Evolutionary conservation across 768 basidiomycete species (phyloP).

Genomic region (Exsudoporus frostii): DNA sequence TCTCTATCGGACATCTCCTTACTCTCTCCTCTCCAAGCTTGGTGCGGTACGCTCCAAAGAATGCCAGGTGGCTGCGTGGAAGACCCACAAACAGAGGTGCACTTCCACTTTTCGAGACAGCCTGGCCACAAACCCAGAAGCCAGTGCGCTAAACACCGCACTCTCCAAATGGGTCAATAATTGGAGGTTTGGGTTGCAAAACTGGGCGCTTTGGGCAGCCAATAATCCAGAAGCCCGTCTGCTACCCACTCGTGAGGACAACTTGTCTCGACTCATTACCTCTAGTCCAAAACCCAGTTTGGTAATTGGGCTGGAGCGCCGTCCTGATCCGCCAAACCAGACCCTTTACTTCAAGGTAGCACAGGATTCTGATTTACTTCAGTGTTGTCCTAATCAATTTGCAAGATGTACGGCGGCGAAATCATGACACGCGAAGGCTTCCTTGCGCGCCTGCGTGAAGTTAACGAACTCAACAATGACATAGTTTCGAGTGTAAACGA

Average conservation of each 20-base stretch:
- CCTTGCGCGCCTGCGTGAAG: constrained; percentile 12
- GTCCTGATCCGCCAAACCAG: constrained; percentile 11
- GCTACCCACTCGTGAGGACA: constrained; percentile 21
- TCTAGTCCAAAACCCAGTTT: constrained; percentile 12
- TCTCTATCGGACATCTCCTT: neutral
- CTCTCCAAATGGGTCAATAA: constrained; percentile 27
- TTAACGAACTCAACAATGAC: constrained; percentile 16
- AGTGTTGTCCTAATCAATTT: neutral
- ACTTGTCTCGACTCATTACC: neutral
- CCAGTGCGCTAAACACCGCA: constrained; percentile 15
- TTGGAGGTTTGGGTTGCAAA: constrained; percentile 21
- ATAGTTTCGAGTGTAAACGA: constrained; percentile 19
- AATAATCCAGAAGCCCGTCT: constrained; percentile 25
- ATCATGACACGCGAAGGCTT: constrained; percentile 22
- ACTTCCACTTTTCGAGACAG: constrained; percentile 7
- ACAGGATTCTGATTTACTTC: neutral
- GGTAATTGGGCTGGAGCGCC: constrained; percentile 22
- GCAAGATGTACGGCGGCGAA: constrained; percentile 24
- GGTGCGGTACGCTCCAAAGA: constrained; percentile 29
- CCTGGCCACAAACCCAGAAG: constrained; percentile 13
- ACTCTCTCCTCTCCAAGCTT: constrained; percentile 9
- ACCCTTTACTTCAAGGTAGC: constrained; percentile 22
- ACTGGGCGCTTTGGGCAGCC: constrained; percentile 19
- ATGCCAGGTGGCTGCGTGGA: constrained; percentile 31
- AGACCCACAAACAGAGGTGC: constrained; percentile 25